Base-by-base conservation (phyloP, 768 basidiomycete species). In the Phaffia australis region DNA sequence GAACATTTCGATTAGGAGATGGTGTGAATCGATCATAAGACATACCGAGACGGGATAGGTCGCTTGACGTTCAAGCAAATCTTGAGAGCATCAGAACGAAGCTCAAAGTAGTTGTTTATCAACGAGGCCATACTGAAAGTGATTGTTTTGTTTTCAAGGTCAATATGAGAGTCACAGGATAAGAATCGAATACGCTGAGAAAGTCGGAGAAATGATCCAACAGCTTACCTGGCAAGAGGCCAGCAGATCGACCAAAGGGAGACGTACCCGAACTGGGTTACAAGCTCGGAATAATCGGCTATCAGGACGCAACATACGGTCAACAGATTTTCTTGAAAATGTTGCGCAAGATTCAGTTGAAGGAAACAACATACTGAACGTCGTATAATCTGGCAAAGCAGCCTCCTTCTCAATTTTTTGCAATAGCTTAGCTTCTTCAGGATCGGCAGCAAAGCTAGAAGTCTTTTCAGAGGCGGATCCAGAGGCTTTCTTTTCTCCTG, bases 71-170 rank as follows among this genome's bases (percentile, higher is more conserved):
- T 91, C 5, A 84, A 84, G 4, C 86, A 84, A 74, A 99, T 87
- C 80, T 98, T 97, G 81, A 94, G 87, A 5, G 95, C 95, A 73
- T 99, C 94, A 2, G 87, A 88, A 21, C 92, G 85, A 5, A 90
- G 78, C 78, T 99, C 94, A 68, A 98, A 68, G 59, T 79, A 82
- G 76, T 99, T 97, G 80, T 98, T 99, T 57, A 95, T 71, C 25
- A 94, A 80, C 0, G 90, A 87, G 82, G 91, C 89, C 35, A 42
- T 11, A 85, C 83, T 80, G 71, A 16, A 66, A 4, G 50, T 51
- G 30, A 55, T 30, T 54, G 16, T 54, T 23, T 54, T 5, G 4
- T 54, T 54, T 23, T 54, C 16, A 29, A 42, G 23, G 29, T 49
- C 4, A 29, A 19, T 21, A 9, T 21, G 15, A 46, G 54, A 27